A percentile compares a stretch with the other conserved stretches of the same genome.
Evolutionary conservation across 306 rosid species (phyloP).

Genomic region (Carpinus viminea): DNA sequence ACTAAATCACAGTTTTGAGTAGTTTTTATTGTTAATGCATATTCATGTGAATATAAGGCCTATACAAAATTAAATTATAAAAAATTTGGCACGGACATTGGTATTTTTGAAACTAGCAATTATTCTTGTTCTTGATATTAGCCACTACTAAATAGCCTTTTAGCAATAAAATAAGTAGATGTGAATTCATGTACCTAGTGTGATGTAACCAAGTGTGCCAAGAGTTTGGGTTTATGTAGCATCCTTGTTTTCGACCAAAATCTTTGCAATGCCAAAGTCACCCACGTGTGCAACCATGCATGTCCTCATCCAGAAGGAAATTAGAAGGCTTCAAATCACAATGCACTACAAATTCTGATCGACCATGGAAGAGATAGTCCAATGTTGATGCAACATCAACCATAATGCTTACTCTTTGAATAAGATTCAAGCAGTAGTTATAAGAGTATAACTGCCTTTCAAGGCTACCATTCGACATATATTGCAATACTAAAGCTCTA

Average conservation of each 20-base stretch:
- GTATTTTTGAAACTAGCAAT: too few species aligned
- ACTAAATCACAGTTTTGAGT: not conserved
- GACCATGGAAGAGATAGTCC: not conserved
- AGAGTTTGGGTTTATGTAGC: not conserved
- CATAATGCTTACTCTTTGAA: not conserved
- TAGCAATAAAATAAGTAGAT: too few species aligned
- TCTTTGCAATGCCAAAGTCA: slow-evolving; percentile 3
- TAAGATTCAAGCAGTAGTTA: not conserved
- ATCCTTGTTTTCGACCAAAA: not conserved
- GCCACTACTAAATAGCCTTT: too few species aligned
- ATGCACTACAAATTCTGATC: not conserved
- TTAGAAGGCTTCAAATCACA: not conserved
- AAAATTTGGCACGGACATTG: not conserved
- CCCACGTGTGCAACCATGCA: not conserved
- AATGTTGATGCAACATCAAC: not conserved
- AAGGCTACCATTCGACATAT: not conserved
- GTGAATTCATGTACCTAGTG: not conserved
- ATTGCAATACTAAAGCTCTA: not conserved
- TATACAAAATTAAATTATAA: too few species aligned
- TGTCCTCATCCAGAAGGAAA: not conserved
- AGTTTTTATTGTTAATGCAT: not conserved
- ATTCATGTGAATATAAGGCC: not conserved
- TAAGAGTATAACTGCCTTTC: not conserved
- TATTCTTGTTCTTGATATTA: too few species aligned
- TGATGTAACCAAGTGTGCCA: not conserved